Base-by-base conservation (phyloP, 768 basidiomycete species). In the Kondoa subrosea region DNA sequence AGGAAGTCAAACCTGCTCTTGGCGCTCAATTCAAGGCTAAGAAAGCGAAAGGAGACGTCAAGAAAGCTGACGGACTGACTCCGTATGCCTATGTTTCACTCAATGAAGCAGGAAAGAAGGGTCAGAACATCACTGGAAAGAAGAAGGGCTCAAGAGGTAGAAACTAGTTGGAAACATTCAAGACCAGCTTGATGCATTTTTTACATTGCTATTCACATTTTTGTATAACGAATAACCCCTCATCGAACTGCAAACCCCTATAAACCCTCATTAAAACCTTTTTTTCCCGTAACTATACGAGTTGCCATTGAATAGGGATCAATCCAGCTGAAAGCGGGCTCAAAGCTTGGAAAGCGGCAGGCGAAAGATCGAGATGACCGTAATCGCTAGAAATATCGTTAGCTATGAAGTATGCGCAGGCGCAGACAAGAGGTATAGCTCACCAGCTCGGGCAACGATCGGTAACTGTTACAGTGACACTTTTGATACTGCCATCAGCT, bases 1-100 rank as follows among this genome's bases (percentile, higher is more conserved):
- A 81, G 77, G 81, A 75, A 58, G 83, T 79, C 77, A 83, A 80
- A 78, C 75, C 76, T 64, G 72, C 73, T 3, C 82, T 82, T 63
- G 95, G 95, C 15, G 84, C 84, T 16, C 91, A 97, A 76, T 97
- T 95, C 81, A 92, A 87, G 77, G 89, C 95, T 32, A 97, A 91
- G 85, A 92, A 85, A 80, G 95, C 92, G 27, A 89, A 88, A 33
- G 95, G 95, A 4, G 95, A 97, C 76, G 80, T 95, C 76, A 92
- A 90, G 78, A 88, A 84, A 76, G 83, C n/a, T n/a, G n/a, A 84
- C 56, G 86, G 87, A 17, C 77, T 89, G 65, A 76, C 32, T 30
- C 95, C 95, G 2, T 97, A 90, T 76, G 90, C 89, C 21, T 99
- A 96, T 76, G 76, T 99, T 34, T 80, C 89, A 4, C 79, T 99